Evolutionary conservation across 148 eudicot genomes (phyloP).

Genomic region (Rheum nobile): DNA sequence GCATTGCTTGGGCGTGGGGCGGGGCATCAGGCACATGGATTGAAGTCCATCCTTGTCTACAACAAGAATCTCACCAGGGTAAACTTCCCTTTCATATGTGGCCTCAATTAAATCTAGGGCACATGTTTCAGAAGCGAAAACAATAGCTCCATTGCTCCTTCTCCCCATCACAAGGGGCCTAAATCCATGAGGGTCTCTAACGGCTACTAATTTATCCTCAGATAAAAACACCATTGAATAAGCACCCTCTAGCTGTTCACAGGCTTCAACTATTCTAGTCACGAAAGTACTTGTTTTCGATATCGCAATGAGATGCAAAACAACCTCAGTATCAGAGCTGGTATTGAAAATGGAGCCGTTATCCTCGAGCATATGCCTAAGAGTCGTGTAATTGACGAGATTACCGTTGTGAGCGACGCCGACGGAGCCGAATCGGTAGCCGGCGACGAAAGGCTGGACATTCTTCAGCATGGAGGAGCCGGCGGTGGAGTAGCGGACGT

Average conservation of each 20-base stretch:
- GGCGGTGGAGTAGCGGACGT: constrained; percentile 78
- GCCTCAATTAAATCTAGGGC: constrained; percentile 86
- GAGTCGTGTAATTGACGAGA: constrained; percentile 52
- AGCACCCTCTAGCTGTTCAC: constrained; percentile 62
- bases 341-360: constrained; percentile 68
- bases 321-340: constrained; percentile 71
- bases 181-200: constrained; percentile 76
- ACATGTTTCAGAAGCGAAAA: constrained; percentile 88
- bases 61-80: constrained; percentile 73
- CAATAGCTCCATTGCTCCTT: constrained; percentile 74
- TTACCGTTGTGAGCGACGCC: constrained; percentile 90
- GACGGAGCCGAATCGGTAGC: constrained; percentile 56
- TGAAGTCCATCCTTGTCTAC: constrained; percentile 68
- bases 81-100: constrained; percentile 62
- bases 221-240: constrained; percentile 79
- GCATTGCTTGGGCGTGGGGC: constrained; percentile 62
- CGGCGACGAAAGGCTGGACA: constrained; percentile 78
- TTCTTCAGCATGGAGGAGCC: constrained; percentile 66
- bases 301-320: constrained; percentile 59
- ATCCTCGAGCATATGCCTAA: constrained; percentile 43
- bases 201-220: constrained; percentile 75
- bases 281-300: constrained; percentile 45
- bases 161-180: constrained; percentile 91
- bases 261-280: constrained; percentile 32
- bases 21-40: constrained; percentile 46